Base-by-base conservation (phyloP, 2,329 filamentous ascomycete genomes). In the Neonectria ditissima region DNA sequence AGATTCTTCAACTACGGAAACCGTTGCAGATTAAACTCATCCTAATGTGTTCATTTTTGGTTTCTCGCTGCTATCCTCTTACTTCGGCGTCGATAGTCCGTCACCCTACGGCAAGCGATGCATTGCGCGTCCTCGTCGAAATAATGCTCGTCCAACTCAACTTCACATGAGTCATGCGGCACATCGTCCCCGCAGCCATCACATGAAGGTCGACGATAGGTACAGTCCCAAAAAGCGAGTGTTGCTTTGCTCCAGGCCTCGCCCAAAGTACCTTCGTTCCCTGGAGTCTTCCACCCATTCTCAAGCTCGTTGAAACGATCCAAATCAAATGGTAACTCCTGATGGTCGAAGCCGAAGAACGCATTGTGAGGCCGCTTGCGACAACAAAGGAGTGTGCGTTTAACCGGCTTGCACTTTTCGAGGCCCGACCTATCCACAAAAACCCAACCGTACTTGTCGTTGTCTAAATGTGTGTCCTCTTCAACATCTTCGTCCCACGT, bases 41-140 rank as follows among this genome's bases (percentile, higher is more conserved):
- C 24, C 26, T 41, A 20, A 8, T 28, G 34, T 4, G 13, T 14
- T 28, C 32, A 7, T 14, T 50, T 57, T 6, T 34, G 11, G 4
- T 9, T 26, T n/a, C 32, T 43, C 2, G 47, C 28, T 3, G 55
- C 59, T 20, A 67, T 24, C 43, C 62, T 62, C 11, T 57, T 65
- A 7, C 65, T 67, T 7, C 59, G 48, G 26, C 55, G 63, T n/a
- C 59, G 37, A 20, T 66, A 63, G 6, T 61, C 61, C 0, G 9
- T 26, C 5, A 5, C 22, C 14, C 63, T 62, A 22, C 65, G 52
- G 37, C 67, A 69, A 28, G 67, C 65, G 2, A 69, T 14, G 8
- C 67, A 69, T 16, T 65, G 55, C 1, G 55, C 67, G 10, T 68
- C 65, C 8, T 66, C 65, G 9, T 68, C 61, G 20, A 62, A 61